Evolutionary conservation across 2,329 filamentous ascomycete species (phyloP).

Genomic region (Gyromitra esculenta): DNA sequence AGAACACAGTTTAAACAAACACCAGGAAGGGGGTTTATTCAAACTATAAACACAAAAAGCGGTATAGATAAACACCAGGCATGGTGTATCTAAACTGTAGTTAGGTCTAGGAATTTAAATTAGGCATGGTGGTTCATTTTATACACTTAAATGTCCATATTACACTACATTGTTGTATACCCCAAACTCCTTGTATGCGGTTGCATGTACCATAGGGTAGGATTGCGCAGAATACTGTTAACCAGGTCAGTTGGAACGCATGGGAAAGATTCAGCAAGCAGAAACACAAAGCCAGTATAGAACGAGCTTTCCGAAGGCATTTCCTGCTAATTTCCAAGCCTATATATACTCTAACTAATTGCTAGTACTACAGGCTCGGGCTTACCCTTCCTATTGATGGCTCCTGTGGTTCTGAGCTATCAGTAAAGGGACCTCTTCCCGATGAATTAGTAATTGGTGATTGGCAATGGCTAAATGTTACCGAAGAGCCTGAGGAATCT

Average conservation of each 20-base stretch:
- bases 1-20: no score
- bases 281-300: background rate
- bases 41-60: no score
- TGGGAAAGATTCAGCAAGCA: slow-evolving; percentile 4
- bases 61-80: no score
- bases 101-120: no score
- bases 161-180: no score
- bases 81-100: no score
- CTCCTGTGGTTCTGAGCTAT: background rate
- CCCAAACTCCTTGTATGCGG: no score
- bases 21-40: no score
- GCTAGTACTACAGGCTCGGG: background rate
- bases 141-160: no score
- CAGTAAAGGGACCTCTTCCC: background rate
- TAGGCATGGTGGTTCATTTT: no score
- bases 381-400: slow-evolving; percentile 15
- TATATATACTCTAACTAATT: background rate
- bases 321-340: background rate
- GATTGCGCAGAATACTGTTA: background rate
- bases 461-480: background rate
- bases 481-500: background rate
- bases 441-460: slow-evolving; percentile 8
- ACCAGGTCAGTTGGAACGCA: background rate
- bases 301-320: slow-evolving; percentile 12
- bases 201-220: no score